Conservation (phyloP, 495 filamentous ascomycete species). For the Talaromyces trachyspermus region DNA sequence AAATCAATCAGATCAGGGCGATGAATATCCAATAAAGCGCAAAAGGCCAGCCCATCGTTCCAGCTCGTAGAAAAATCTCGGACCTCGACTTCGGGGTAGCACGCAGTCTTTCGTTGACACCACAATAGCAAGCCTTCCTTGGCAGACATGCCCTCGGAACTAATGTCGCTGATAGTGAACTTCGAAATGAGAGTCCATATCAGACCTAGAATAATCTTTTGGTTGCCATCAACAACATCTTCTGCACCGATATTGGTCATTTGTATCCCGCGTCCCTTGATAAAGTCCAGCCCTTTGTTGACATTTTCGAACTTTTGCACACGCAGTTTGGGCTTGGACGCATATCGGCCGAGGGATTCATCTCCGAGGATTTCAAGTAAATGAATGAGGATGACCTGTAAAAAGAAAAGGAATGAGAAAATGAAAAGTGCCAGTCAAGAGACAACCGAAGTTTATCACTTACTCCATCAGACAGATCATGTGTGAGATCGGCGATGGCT, state of each 20-base stretch:
- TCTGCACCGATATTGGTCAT: conserved; percentile 98
- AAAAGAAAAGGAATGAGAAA: no score
- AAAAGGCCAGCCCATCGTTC: conserved; percentile 97
- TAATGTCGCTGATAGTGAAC: conserved; percentile 98
- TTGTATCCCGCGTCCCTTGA: conserved; percentile 83
- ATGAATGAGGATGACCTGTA: conserved; percentile 85
- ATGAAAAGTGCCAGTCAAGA: no score
- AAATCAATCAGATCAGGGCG: conserved; percentile 96
- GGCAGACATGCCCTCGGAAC: conserved; percentile 93
- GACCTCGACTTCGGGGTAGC: conserved; percentile 93
- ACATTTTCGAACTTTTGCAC: conserved; percentile 99
- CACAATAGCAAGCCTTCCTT: conserved; percentile 92
- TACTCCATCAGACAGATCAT: conserved; percentile 89
- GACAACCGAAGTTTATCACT: conserved; percentile 36
- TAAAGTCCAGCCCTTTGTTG: conserved; percentile 88
- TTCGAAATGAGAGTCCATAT: conserved; percentile 97
- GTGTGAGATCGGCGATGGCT: conserved; percentile 72
- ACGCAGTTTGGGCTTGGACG: conserved; percentile 86
- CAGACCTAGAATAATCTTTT: conserved; percentile 92
- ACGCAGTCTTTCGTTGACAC: conserved; percentile 98
- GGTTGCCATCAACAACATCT: conserved; percentile 96
- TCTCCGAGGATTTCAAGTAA: conserved; percentile 89
- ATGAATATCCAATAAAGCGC: conserved; percentile 92
- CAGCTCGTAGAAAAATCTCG: conserved; percentile 90
- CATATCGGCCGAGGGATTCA: conserved; percentile 94